These are phyloP conservation scores for Hypoxylon trugodes DNA, from an alignment of 495 filamentous ascomycete genomes.

Conservation along the genomic window DNA sequence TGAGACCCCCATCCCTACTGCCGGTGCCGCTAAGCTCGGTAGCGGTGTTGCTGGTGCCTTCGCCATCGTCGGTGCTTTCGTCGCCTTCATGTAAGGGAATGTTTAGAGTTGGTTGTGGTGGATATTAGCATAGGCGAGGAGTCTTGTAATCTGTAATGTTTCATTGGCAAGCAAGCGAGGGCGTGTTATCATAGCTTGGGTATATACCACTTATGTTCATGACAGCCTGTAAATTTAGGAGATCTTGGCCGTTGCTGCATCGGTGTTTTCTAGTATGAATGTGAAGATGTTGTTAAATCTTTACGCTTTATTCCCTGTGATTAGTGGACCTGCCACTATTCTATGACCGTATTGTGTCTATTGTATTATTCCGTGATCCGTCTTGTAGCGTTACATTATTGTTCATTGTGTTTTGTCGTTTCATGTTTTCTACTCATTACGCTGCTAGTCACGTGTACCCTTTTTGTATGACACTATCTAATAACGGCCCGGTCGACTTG, in stretches of 20 bases:
- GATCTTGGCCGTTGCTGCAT: slow-evolving; percentile 27
- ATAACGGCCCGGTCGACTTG: too few relatives aligned
- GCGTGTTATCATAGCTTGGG: slow-evolving; percentile 31
- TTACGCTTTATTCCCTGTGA: background rate
- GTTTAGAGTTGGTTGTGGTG: slow-evolving; percentile 4
- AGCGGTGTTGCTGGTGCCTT: slow-evolving; percentile 39
- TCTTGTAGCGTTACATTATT: background rate
- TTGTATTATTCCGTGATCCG: too few relatives aligned
- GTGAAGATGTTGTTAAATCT: too few relatives aligned
- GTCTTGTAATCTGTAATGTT: slow-evolving; percentile 41
- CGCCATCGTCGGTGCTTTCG: slow-evolving; percentile 37
- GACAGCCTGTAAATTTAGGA: slow-evolving; percentile 34
- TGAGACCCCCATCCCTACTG: slow-evolving; percentile 34
- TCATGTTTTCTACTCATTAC: too few relatives aligned
- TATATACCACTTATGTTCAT: slow-evolving; percentile 42
- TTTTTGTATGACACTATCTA: background rate
- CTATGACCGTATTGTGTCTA: too few relatives aligned
- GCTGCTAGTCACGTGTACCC: background rate
- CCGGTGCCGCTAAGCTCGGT: slow-evolving; percentile 40
- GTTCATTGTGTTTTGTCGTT: too few relatives aligned
- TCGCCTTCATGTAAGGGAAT: slow-evolving; percentile 34
- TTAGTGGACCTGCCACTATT: too few relatives aligned
- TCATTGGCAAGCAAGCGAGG: slow-evolving; percentile 33
- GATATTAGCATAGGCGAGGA: slow-evolving; percentile 8
- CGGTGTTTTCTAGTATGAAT: background rate